Evolutionary conservation across 495 filamentous ascomycete genomes (phyloP).

Genomic region (Extremus antarcticus): DNA sequence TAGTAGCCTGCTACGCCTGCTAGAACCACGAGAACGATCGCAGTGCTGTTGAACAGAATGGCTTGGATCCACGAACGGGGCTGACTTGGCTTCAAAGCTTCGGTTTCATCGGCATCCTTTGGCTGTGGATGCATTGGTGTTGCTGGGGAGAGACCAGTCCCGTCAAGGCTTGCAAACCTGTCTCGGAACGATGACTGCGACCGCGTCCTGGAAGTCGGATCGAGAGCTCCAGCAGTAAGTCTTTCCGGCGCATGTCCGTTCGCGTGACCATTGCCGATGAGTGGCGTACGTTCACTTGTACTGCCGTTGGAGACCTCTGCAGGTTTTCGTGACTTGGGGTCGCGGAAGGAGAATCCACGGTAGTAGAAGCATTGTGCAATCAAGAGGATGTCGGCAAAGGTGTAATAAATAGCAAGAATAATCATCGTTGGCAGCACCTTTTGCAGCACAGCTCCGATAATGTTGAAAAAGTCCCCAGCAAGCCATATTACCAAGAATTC

Average conservation of each 20-base stretch:
- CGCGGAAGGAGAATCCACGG: conserved; percentile 62
- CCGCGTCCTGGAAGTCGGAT: conserved; percentile 12
- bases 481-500: conserved; percentile 82
- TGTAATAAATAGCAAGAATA: conserved; percentile 85
- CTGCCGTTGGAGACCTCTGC: conserved; percentile 3
- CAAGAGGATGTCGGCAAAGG: conserved; percentile 81
- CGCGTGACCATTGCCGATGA: conserved; percentile 16
- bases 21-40: conserved; percentile 65
- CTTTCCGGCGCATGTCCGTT: neutral
- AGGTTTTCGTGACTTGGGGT: conserved; percentile 23
- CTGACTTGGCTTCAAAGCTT: conserved; percentile 4
- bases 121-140: conserved; percentile 15
- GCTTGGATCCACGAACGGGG: conserved; percentile 24
- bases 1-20: conserved; percentile 83
- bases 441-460: conserved; percentile 83
- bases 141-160: conserved; percentile 62
- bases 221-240: conserved; percentile 7
- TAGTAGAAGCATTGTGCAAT: conserved; percentile 90
- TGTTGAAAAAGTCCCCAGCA: conserved; percentile 76
- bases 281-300: conserved; percentile 18
- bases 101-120: conserved; percentile 1
- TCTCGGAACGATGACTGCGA: conserved; percentile 32
- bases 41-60: conserved; percentile 57
- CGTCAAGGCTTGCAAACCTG: conserved; percentile 33
- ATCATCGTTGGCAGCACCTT: conserved; percentile 93